Percentiles rank a stretch among this genome's conserved stretches.
These are phyloP conservation scores for Saccharomyces hybrid DNA, from an alignment of 1,139 yeast genomes.

Conservation along the genomic window DNA sequence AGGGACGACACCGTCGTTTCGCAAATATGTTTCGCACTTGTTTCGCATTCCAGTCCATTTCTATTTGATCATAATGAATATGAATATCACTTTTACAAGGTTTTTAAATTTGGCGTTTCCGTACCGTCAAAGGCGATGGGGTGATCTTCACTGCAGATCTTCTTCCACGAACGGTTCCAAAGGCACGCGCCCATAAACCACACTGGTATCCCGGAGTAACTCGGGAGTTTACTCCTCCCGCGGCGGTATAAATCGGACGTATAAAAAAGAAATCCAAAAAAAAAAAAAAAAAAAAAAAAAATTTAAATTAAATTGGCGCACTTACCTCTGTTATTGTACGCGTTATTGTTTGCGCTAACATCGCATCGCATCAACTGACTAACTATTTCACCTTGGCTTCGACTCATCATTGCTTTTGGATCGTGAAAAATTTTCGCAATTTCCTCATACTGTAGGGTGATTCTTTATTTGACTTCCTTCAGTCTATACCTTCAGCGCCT, in stretches of 20 bases:
- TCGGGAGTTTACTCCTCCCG: background rate
- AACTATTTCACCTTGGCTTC: background rate
- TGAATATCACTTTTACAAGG: background rate
- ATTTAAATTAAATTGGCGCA: background rate
- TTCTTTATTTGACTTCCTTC: background rate
- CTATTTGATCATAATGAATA: background rate
- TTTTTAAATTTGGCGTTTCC: background rate
- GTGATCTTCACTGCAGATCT: background rate
- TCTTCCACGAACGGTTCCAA: background rate
- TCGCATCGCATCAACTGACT: conserved; percentile 1
- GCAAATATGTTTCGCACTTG: background rate
- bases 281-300: background rate
- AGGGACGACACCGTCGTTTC: background rate
- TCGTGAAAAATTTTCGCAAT: background rate
- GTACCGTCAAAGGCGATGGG: background rate
- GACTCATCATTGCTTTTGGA: background rate
- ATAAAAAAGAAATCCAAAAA: background rate
- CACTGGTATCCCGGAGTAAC: background rate
- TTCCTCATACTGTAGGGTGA: background rate
- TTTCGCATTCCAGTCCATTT: background rate
- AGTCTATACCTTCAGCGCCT: background rate
- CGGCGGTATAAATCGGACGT: background rate
- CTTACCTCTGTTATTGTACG: background rate
- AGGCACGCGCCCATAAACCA: background rate
- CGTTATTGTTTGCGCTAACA: conserved; percentile 1